Conservation (phyloP, 1,139 yeast genomes). For the Kodamaea anthophila region DNA sequence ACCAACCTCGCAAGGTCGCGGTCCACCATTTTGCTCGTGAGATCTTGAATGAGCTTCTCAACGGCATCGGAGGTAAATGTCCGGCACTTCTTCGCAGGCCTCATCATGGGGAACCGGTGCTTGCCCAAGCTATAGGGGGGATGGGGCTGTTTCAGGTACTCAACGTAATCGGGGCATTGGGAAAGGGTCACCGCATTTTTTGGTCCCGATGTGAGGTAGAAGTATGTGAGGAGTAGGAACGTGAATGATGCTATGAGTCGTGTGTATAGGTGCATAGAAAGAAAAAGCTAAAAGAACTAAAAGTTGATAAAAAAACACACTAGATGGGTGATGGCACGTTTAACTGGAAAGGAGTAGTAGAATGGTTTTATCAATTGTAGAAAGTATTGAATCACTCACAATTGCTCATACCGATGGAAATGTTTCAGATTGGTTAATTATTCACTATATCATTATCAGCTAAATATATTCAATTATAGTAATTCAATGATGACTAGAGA, state of each 20-base stretch:
- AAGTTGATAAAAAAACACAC: not conserved
- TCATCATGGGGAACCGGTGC: conserved; percentile 58
- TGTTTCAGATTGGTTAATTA: no score
- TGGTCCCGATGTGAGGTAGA: conserved; percentile 6
- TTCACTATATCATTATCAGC: no score
- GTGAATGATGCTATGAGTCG: not conserved
- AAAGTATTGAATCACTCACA: no score
- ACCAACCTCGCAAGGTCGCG: conserved; percentile 67
- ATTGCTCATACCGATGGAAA: no score
- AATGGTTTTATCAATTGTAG: no score
- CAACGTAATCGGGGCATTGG: conserved; percentile 36
- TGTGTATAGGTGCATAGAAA: conserved; percentile 1
- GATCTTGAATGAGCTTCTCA: conserved; percentile 53
- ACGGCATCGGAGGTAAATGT: conserved; percentile 62
- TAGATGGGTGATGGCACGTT: conserved; percentile 1
- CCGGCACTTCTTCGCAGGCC: conserved; percentile 68
- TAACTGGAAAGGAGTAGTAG: no score
- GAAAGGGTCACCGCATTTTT: no score
- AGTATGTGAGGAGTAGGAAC: conserved; percentile 1
- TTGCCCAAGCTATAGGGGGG: conserved; percentile 46
- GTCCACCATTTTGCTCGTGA: conserved; percentile 45
- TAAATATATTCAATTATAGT: no score
- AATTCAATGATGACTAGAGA: no score
- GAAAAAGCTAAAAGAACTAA: not conserved
- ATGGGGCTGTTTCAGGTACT: conserved; percentile 39